Conservation (phyloP, 805 yeast species). For the Myxozyma lipomycoides region DNA sequence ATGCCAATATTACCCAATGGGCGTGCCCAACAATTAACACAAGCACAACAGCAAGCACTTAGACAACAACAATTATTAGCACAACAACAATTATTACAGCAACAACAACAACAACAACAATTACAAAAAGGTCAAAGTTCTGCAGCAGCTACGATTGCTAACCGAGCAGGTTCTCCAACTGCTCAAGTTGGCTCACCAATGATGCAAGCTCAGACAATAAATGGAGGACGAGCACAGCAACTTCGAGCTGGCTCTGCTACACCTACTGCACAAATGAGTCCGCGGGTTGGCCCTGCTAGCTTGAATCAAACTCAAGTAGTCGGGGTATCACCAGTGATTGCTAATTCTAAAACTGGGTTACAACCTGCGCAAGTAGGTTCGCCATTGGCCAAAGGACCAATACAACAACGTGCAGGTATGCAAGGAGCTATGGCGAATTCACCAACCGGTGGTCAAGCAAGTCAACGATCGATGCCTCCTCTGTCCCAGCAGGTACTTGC, state of each 20-base stretch:
- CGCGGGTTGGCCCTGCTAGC: neutral
- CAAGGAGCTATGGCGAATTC: neutral
- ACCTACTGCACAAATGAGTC: neutral
- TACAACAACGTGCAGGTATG: conserved; percentile 25
- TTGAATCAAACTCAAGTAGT: no score
- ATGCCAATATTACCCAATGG: neutral
- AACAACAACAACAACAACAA: conserved; percentile 15
- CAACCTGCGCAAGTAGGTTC: no score
- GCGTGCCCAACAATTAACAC: conserved; percentile 13
- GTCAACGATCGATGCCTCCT: conserved; percentile 6
- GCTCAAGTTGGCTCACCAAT: conserved; percentile 6
- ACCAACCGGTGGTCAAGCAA: neutral
- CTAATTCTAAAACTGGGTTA: no score
- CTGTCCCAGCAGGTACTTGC: conserved; percentile 10
- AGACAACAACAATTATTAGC: conserved; percentile 21
- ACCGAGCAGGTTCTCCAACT: conserved; percentile 15
- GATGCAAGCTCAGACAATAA: conserved; percentile 1
- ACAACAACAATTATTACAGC: conserved; percentile 16
- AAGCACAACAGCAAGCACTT: conserved; percentile 18
- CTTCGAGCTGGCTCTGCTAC: neutral
- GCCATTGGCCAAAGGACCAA: conserved; percentile 15
- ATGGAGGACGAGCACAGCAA: neutral
- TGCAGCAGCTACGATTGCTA: conserved; percentile 11
- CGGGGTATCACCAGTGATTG: no score
- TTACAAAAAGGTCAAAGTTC: conserved; percentile 3